Base-by-base conservation (phyloP, 345 rosid species). In the Camelina sativa region DNA sequence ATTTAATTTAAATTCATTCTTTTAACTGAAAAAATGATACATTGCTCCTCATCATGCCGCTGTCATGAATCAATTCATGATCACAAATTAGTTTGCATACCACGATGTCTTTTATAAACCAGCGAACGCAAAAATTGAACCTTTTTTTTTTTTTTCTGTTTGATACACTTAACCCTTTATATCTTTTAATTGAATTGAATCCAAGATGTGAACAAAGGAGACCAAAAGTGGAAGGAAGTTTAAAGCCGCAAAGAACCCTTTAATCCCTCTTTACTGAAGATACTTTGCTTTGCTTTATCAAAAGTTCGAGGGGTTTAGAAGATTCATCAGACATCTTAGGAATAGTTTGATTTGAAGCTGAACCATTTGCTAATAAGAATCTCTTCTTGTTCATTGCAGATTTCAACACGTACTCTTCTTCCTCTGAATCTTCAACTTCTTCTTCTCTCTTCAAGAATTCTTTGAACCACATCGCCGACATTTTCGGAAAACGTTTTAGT, bases 401-500 rank as follows among this genome's bases (percentile, higher is more conserved):
- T 64, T 76, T 76, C 54, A 77, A 13, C 64, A 65, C 38, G 32
- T 66, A 61, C 46, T 72, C 77, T 16, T 76, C 70, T 65, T 65
- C 51, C 16, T 72, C 74, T 8, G 69, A 72, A 22, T 72, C 77
- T 72, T 61, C 77, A 67, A 13, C 53, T 37, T 72, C 81, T 53
- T 77, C 71, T 48, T 78, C 73, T 72, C 30, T 79, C 75, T 79
- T 79, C 75, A 90, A 84, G 64, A 86, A 82, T 56, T 66, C 78
- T 72, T 80, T 80, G 72, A 82, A 88, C 97, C 97, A 91, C 55
- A 81, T 72, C 1, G 97, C 86, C 0, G 92, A 91, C 32, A 69
- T 76, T 55, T 87, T 91, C 2, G 86, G 85, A 23, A 86, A 81
- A 80, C 95, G 81, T 81, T 86, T 84, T 46, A 85, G 69, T 0